A percentile compares a stretch with the other conserved stretches of the same genome.
Evolutionary conservation across 108 stramenopile species (phyloP).

Genomic region (Chaetoceros tenuissimus): DNA sequence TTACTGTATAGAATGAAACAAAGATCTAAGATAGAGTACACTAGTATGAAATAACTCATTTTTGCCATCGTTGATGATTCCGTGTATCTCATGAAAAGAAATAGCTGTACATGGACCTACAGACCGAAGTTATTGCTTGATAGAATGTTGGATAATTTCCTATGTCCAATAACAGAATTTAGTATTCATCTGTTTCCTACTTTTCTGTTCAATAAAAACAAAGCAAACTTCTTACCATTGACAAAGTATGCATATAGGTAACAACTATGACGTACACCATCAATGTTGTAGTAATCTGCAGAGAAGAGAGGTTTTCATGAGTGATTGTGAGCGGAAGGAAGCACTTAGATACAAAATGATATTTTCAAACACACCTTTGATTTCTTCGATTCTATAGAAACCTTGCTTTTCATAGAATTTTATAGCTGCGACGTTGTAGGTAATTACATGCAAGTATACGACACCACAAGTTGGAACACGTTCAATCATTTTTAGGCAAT

Average conservation of each 20-base stretch:
- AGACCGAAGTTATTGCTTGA: too few species aligned
- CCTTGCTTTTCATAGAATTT: conserved; percentile 73
- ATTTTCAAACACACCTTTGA: conserved; percentile 19
- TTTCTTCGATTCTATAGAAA: conserved; percentile 60
- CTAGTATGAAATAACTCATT: too few species aligned
- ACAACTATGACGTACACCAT: conserved; percentile 49
- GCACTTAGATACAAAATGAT: background rate
- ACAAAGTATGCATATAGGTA: conserved; percentile 76
- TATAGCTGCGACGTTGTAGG: conserved; percentile 61
- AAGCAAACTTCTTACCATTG: conserved; percentile 38
- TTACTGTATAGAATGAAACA: too few species aligned
- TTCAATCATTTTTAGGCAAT: conserved; percentile 39
- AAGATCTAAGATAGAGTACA: too few species aligned
- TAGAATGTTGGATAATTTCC: too few species aligned
- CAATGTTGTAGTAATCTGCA: conserved; percentile 67
- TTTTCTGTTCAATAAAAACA: too few species aligned
- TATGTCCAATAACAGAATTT: too few species aligned
- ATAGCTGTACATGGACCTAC: too few species aligned
- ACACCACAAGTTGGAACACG: conserved; percentile 43
- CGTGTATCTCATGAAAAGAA: too few species aligned
- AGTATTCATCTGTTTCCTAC: too few species aligned
- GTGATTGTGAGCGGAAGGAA: background rate
- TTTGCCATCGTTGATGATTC: too few species aligned
- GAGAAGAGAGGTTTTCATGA: conserved; percentile 2
- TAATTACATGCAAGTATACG: conserved; percentile 75